Conservation (phyloP, 331 rosid species). For the Ulmus americana region DNA sequence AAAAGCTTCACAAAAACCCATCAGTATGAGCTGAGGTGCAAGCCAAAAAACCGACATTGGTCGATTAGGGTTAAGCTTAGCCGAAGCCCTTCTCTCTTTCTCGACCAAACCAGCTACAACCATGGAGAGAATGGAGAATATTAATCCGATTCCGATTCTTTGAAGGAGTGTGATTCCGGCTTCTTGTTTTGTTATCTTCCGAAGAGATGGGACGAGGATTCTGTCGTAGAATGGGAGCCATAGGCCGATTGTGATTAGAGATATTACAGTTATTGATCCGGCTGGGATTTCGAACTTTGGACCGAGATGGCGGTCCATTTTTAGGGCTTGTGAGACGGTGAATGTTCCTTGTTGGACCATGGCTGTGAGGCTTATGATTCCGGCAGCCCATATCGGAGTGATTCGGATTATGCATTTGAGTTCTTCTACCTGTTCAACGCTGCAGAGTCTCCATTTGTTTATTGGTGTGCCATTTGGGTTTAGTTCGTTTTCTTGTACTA, state of each 20-base stretch:
- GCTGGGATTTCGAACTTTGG: constrained; percentile 22
- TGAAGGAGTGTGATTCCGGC: constrained; percentile 23
- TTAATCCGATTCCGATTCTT: constrained; percentile 20
- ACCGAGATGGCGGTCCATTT: constrained; percentile 45
- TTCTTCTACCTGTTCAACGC: constrained; percentile 45
- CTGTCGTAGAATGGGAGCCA: constrained; percentile 24
- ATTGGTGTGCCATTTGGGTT: constrained; percentile 22
- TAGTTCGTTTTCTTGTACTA: constrained; percentile 26
- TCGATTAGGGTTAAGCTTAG: constrained; percentile 16
- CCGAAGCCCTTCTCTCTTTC: constrained; percentile 19
- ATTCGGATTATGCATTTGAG: constrained; percentile 25
- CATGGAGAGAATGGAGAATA: constrained; percentile 14
- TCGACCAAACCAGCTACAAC: constrained; percentile 31
- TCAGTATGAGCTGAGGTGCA: constrained; percentile 44
- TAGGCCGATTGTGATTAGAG: constrained; percentile 14
- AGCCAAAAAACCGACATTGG: constrained; percentile 61
- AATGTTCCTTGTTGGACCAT: constrained; percentile 19
- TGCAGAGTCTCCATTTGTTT: constrained; percentile 37
- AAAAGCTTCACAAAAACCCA: constrained; percentile 79
- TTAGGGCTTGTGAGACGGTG: constrained; percentile 29
- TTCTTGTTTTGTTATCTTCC: constrained; percentile 15
- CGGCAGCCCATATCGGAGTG: constrained; percentile 35
- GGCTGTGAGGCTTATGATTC: constrained; percentile 26
- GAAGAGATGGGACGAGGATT: constrained; percentile 15
- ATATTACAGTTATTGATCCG: constrained; percentile 30